phyloP scores from a whole-genome alignment of 192 early-diverging fungal species.

The Pilaira anomala region DNA sequence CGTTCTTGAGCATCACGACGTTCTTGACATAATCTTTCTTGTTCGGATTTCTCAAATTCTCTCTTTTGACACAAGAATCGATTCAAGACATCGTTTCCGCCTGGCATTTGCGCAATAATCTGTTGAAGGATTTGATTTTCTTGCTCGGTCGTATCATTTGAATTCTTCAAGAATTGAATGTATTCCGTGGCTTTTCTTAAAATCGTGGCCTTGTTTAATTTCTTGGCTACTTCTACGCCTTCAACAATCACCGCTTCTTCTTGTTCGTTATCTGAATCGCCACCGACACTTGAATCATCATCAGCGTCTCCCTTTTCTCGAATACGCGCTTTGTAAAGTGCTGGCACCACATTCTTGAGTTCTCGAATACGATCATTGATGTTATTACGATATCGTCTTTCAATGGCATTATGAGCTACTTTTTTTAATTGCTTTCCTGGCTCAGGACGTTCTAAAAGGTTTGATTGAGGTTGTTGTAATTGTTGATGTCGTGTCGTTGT shows the following conservation, averaged over 20 bases:
- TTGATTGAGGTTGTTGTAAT: not conserved
- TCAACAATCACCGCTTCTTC: conserved; percentile 58
- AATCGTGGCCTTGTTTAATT: conserved; percentile 93
- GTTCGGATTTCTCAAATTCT: conserved; percentile 15
- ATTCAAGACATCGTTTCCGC: conserved; percentile 40
- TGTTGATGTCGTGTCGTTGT: not conserved
- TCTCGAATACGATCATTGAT: conserved; percentile 95
- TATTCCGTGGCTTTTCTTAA: conserved; percentile 91
- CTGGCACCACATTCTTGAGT: conserved; percentile 81
- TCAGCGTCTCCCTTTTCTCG: conserved; percentile 40
- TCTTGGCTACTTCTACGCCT: conserved; percentile 79
- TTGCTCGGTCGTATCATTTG: conserved; percentile 32
- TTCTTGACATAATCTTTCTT: conserved; percentile 1
- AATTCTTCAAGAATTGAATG: conserved; percentile 59
- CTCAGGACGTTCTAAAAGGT: not conserved
- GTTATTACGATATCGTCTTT: conserved; percentile 93
- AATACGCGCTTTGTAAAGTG: conserved; percentile 52
- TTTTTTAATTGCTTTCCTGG: conserved; percentile 71
- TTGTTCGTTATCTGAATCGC: conserved; percentile 22
- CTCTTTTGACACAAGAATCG: conserved; percentile 17
- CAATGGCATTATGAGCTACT: conserved; percentile 94
- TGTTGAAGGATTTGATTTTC: conserved; percentile 50
- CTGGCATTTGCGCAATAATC: conserved; percentile 45
- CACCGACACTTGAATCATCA: conserved; percentile 23
- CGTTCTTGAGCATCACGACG: conserved; percentile 2